A percentile compares a stretch with the other conserved stretches of the same genome.
These are phyloP conservation scores for Beverwykella pulmonaria DNA, from an alignment of 495 filamentous ascomycete genomes.

Conservation along the genomic window DNA sequence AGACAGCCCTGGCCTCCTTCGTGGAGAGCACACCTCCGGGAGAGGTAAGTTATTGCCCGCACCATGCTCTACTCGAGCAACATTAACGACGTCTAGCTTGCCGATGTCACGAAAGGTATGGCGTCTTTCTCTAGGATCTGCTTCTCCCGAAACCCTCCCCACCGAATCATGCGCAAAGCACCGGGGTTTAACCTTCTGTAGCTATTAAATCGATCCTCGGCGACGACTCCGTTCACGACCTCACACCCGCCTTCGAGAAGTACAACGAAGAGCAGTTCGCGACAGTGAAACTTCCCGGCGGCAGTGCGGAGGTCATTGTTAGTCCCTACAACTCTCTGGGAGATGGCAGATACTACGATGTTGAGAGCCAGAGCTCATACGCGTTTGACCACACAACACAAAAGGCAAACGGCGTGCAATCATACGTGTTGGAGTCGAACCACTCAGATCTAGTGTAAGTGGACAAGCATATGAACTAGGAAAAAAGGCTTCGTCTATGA, in stretches of 20 bases:
- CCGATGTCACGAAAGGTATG: slow-evolving; percentile 87
- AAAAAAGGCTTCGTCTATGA: no score
- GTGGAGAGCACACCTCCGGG: slow-evolving; percentile 94
- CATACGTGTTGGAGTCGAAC: slow-evolving; percentile 75
- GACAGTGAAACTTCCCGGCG: slow-evolving; percentile 83
- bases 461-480: not conserved
- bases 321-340: slow-evolving; percentile 82
- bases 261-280: slow-evolving; percentile 96
- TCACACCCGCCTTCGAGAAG: slow-evolving; percentile 82
- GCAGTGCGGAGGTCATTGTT: slow-evolving; percentile 80
- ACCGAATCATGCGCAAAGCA: not conserved
- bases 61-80: not conserved
- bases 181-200: slow-evolving; percentile 44
- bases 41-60: slow-evolving; percentile 67
- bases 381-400: slow-evolving; percentile 80
- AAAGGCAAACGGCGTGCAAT: slow-evolving; percentile 83
- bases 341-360: slow-evolving; percentile 81
- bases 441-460: slow-evolving; percentile 77
- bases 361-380: slow-evolving; percentile 83
- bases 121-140: slow-evolving; percentile 7
- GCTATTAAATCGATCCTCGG: slow-evolving; percentile 85
- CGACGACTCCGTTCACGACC: slow-evolving; percentile 70
- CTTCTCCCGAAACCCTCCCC: not conserved
- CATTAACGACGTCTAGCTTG: slow-evolving; percentile 58
- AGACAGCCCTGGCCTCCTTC: slow-evolving; percentile 64